A percentile compares a stretch with the other conserved stretches of the same genome.
These are phyloP conservation scores for Liriodendron chinense DNA, from an alignment of 164 flowering plant genomes.

Conservation along the genomic window DNA sequence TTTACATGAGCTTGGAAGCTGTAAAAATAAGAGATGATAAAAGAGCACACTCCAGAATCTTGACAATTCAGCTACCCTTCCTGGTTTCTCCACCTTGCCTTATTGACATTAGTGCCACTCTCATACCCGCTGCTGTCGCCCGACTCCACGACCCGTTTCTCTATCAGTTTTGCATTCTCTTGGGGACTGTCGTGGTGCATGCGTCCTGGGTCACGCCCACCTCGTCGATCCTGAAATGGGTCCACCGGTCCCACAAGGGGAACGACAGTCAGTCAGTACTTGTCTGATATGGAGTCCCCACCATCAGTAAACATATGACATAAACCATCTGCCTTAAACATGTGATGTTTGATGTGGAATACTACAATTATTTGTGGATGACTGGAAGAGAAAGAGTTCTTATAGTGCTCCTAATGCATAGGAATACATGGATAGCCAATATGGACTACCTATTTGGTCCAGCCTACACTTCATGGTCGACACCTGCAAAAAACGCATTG, in stretches of 20 bases:
- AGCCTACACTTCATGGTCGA: no score
- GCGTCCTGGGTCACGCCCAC: constrained; percentile 43
- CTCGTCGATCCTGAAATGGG: constrained; percentile 6
- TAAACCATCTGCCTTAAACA: background rate
- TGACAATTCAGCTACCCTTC: constrained; percentile 15
- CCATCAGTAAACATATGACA: background rate
- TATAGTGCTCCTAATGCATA: no score
- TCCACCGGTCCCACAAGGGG: background rate
- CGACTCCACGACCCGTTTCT: constrained; percentile 50
- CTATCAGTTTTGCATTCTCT: constrained; percentile 30
- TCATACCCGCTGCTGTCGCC: constrained; percentile 85
- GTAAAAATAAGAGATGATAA: background rate
- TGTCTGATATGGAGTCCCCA: background rate
- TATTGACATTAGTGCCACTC: constrained; percentile 43
- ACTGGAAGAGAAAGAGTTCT: no score
- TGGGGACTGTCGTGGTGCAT: constrained; percentile 24
- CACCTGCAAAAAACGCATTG: no score
- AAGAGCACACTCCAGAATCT: background rate
- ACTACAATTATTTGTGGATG: no score
- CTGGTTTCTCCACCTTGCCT: constrained; percentile 39
- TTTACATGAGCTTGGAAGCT: background rate
- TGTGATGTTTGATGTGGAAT: no score
- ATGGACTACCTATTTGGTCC: no score
- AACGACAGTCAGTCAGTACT: background rate
- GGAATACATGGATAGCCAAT: no score